Evolutionary conservation across 148 eudicot genomes (phyloP).

Genomic region (Rhododendron williamsianum): DNA sequence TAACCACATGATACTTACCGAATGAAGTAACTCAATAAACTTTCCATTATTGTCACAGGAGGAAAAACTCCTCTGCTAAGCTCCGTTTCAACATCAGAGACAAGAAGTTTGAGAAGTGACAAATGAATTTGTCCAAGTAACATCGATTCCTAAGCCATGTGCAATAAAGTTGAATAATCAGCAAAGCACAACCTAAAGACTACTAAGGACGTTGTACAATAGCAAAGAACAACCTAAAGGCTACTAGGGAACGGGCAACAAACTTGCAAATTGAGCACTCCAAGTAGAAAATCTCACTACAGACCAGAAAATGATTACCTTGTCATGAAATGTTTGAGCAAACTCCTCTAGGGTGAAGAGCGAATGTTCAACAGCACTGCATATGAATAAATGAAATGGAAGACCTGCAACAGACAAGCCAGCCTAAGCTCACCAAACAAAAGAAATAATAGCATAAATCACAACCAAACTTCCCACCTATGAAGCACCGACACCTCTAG

Average conservation of each 20-base stretch:
- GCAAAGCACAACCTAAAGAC: not conserved
- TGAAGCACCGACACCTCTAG: too few species aligned
- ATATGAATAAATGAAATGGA: conserved; percentile 80
- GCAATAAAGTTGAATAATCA: conserved; percentile 3
- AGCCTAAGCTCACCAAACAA: conserved; percentile 14
- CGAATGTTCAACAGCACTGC: conserved; percentile 45
- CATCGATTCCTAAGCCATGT: conserved; percentile 59
- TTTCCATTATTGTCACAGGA: conserved; percentile 61
- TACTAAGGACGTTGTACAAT: not conserved
- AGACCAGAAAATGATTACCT: conserved; percentile 33
- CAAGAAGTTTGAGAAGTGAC: conserved; percentile 59
- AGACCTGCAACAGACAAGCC: conserved; percentile 46
- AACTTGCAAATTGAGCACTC: not conserved
- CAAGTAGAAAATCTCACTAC: not conserved
- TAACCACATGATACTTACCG: conserved; percentile 44
- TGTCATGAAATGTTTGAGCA: conserved; percentile 70
- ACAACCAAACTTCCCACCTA: not conserved
- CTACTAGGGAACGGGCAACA: not conserved
- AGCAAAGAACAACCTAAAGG: not conserved
- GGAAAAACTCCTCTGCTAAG: conserved; percentile 34
- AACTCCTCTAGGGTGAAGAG: conserved; percentile 87
- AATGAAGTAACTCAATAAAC: conserved; percentile 56
- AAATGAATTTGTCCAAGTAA: conserved; percentile 74
- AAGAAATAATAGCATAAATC: not conserved
- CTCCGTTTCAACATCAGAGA: conserved; percentile 68